These are phyloP conservation scores for Trichomonascaceae sp. DNA, from an alignment of 1,139 yeast genomes.

Conservation along the genomic window DNA sequence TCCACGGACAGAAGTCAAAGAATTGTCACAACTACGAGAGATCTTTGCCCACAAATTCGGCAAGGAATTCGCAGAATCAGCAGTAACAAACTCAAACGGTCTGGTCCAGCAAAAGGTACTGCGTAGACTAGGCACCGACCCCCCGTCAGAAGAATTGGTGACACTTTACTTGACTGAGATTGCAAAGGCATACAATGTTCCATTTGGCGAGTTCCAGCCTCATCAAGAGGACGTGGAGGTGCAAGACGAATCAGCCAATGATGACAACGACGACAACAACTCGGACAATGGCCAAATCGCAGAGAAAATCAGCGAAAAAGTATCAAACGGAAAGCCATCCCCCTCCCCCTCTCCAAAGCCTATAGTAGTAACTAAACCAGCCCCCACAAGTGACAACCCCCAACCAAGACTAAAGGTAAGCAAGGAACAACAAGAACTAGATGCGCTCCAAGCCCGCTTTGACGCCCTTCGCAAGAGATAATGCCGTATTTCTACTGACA, in stretches of 20 bases:
- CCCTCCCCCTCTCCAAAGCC: slow-evolving; percentile 30
- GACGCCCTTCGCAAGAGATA: slow-evolving; percentile 34
- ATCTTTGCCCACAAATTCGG: slow-evolving; percentile 54
- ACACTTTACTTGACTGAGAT: slow-evolving; percentile 64
- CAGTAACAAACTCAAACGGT: slow-evolving; percentile 43
- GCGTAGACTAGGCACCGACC: slow-evolving; percentile 48
- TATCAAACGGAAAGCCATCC: no score
- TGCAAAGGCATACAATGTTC: slow-evolving; percentile 67
- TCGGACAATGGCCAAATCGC: slow-evolving; percentile 20
- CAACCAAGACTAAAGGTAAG: slow-evolving; percentile 23
- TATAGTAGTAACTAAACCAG: slow-evolving; percentile 34
- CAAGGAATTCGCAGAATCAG: slow-evolving; percentile 44
- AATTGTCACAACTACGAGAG: slow-evolving; percentile 49
- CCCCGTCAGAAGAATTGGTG: slow-evolving; percentile 58
- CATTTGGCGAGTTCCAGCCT: slow-evolving; percentile 46
- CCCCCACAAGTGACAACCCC: slow-evolving; percentile 34
- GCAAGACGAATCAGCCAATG: slow-evolving; percentile 18
- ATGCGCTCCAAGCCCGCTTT: slow-evolving; percentile 40
- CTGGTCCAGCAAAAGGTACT: slow-evolving; percentile 54
- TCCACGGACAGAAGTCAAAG: slow-evolving; percentile 65
- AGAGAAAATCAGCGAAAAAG: slow-evolving; percentile 5
- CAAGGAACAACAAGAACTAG: slow-evolving; percentile 27
- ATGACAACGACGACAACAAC: slow-evolving; percentile 21
- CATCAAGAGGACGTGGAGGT: slow-evolving; percentile 24
- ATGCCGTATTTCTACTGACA: not conserved